Evolutionary conservation across 2,329 filamentous ascomycete genomes (phyloP).

Genomic region (Exophiala xenobiotica): DNA sequence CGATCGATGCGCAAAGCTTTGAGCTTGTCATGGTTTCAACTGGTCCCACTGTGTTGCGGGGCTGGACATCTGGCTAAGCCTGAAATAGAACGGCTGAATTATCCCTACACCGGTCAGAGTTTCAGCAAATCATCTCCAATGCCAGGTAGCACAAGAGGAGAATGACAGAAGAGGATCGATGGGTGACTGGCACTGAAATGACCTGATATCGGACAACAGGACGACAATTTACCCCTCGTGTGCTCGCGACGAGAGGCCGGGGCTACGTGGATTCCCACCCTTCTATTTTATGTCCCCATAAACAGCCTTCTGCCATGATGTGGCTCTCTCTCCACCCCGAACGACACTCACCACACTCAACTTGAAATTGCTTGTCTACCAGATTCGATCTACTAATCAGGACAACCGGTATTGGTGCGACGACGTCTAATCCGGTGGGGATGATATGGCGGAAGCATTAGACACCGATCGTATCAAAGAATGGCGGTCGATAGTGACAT

Average conservation of each 20-base stretch:
- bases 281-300: too few relatives aligned
- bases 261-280: too few relatives aligned
- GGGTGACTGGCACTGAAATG: too few relatives aligned
- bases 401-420: background rate
- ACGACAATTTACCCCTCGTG: too few relatives aligned
- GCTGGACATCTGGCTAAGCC: background rate
- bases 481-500: slow-evolving; percentile 69
- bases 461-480: slow-evolving; percentile 58
- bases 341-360: background rate
- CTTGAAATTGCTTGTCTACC: background rate
- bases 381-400: background rate
- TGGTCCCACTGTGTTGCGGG: too few relatives aligned
- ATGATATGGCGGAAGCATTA: slow-evolving; percentile 37
- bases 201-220: too few relatives aligned
- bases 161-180: too few relatives aligned
- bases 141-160: background rate
- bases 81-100: background rate
- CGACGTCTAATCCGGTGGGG: background rate
- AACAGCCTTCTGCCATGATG: too few relatives aligned
- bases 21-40: background rate
- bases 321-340: background rate
- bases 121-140: background rate
- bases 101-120: slow-evolving; percentile 1
- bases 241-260: too few relatives aligned
- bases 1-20: too few relatives aligned